These are phyloP conservation scores for Cylindrotheca fusiformis DNA, from an alignment of 108 stramenopile species.

Conservation along the genomic window DNA sequence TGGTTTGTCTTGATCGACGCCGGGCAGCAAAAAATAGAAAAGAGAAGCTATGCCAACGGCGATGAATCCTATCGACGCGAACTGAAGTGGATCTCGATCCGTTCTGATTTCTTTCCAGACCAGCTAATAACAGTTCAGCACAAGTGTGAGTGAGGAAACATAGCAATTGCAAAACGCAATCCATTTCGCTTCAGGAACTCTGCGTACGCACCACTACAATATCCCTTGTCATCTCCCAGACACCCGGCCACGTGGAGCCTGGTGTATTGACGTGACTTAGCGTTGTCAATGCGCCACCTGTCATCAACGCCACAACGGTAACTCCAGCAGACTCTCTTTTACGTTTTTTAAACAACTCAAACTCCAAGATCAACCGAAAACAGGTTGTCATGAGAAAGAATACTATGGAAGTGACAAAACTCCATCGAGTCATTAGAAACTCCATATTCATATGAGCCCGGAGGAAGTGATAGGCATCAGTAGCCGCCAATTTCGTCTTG, in stretches of 20 bases:
- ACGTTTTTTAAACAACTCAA: constrained; percentile 25
- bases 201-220: constrained; percentile 3
- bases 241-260: background rate
- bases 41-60: constrained; percentile 2
- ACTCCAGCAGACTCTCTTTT: constrained; percentile 10
- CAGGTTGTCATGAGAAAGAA: constrained; percentile 22
- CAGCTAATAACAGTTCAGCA: background rate
- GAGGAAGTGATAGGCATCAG: constrained; percentile 20
- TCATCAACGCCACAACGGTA: constrained; percentile 14
- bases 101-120: constrained; percentile 5
- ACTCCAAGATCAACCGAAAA: constrained; percentile 27
- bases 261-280: constrained; percentile 9
- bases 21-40: constrained; percentile 13
- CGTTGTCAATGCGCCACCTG: background rate
- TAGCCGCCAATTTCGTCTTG: background rate
- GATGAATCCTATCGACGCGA: constrained; percentile 7
- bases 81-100: constrained; percentile 5
- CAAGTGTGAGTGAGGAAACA: background rate
- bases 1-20: constrained; percentile 10
- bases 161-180: background rate
- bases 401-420: constrained; percentile 21
- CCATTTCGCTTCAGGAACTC: background rate
- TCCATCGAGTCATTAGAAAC: constrained; percentile 35
- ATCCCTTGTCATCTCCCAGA: constrained; percentile 15
- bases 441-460: constrained; percentile 21